A percentile compares a stretch with the other conserved stretches of the same genome.
These are phyloP conservation scores for Iris macrosiphon DNA, from an alignment of 106 monocot genomes.

Conservation along the genomic window DNA sequence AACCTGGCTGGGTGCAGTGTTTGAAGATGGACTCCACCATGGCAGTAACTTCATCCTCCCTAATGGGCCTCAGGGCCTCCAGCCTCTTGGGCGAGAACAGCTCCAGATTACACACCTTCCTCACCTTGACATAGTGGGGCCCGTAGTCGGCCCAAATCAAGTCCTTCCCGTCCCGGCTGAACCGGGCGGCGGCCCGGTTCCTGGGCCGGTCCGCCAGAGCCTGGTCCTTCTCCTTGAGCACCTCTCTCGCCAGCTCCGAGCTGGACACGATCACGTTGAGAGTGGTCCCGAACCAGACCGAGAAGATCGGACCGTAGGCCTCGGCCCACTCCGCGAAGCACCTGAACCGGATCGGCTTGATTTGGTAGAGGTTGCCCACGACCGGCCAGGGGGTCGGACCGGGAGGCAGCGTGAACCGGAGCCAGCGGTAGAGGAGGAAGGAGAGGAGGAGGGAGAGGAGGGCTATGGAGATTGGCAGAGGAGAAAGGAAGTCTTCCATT, in stretches of 20 bases:
- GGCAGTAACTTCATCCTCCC: conserved; percentile 97
- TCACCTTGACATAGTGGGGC: conserved; percentile 91
- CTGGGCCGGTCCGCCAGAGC: conserved; percentile 64
- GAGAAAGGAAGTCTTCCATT: background rate
- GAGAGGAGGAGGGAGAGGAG: conserved; percentile 10
- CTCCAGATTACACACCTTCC: conserved; percentile 90
- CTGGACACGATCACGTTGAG: conserved; percentile 77
- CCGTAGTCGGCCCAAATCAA: conserved; percentile 97
- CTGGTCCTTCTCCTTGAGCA: conserved; percentile 91
- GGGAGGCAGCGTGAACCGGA: conserved; percentile 43
- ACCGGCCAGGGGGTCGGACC: conserved; percentile 72
- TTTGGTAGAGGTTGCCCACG: conserved; percentile 79
- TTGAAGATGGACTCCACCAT: conserved; percentile 80
- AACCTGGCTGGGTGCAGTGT: conserved; percentile 43
- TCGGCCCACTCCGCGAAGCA: conserved; percentile 87
- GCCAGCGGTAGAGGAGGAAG: conserved; percentile 5
- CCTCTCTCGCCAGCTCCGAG: conserved; percentile 73
- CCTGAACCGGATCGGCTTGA: conserved; percentile 72
- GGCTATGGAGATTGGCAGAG: conserved; percentile 16
- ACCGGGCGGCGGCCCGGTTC: conserved; percentile 60
- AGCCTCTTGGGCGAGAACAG: conserved; percentile 75
- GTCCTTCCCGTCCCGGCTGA: conserved; percentile 78
- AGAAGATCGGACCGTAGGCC: conserved; percentile 78
- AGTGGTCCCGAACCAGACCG: conserved; percentile 86
- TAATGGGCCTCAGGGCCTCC: conserved; percentile 69